phyloP scores from a whole-genome alignment of 192 early-diverging fungal genomes.

The Coemansia pectinata region DNA sequence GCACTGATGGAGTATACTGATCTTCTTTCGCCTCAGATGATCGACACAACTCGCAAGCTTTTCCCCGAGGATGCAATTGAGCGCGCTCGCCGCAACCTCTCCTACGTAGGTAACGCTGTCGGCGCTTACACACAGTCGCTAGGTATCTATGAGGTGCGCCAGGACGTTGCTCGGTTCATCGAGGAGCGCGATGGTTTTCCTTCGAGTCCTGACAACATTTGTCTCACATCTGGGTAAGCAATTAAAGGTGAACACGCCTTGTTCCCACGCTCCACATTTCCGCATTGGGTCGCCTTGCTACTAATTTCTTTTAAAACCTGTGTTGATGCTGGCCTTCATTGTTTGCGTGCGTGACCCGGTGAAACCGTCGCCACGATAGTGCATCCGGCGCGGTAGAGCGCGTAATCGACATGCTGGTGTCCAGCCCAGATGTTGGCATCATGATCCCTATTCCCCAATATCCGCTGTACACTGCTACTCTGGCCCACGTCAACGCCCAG shows the following conservation, averaged over 20 bases:
- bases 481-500: constrained; percentile 81
- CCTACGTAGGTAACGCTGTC: constrained; percentile 69
- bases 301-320: neutral
- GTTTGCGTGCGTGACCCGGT: neutral
- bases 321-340: constrained; percentile 1
- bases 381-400: constrained; percentile 93
- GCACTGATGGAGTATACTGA: constrained; percentile 90
- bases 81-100: constrained; percentile 70
- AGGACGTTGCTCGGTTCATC: constrained; percentile 91
- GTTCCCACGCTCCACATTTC: constrained; percentile 6
- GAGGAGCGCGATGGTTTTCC: constrained; percentile 91
- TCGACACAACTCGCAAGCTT: constrained; percentile 62
- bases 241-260: neutral
- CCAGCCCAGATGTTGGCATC: constrained; percentile 79
- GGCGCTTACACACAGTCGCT: constrained; percentile 97
- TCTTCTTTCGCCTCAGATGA: constrained; percentile 63
- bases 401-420: constrained; percentile 83
- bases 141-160: constrained; percentile 80
- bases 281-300: neutral
- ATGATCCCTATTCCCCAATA: constrained; percentile 99
- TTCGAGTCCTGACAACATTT: constrained; percentile 80
- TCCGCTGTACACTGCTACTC: constrained; percentile 93
- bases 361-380: constrained; percentile 5
- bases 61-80: constrained; percentile 87
- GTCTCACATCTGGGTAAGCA: constrained; percentile 78